phyloP scores from a whole-genome alignment of 805 yeast genomes.

The Saccharomycopsis sp. region DNA sequence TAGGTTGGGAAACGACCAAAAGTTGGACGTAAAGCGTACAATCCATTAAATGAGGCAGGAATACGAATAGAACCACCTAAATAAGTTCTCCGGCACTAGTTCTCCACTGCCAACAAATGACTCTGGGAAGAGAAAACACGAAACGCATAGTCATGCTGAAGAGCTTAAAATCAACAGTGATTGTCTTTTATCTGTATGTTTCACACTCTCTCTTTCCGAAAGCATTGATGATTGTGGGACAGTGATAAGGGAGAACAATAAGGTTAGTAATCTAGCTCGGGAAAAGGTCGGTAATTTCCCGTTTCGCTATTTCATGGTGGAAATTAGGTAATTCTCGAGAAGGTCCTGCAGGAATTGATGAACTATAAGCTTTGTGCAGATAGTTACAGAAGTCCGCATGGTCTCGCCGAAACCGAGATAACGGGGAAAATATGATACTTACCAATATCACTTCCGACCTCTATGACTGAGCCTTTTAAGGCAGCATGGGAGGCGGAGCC shows the following conservation, averaged over 20 bases:
- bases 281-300: neutral
- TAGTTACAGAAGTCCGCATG: neutral
- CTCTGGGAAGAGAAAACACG: no score
- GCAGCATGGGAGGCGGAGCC: conserved; percentile 65
- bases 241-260: neutral
- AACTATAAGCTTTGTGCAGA: no score
- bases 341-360: no score
- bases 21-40: conserved; percentile 56
- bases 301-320: neutral
- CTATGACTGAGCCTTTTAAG: conserved; percentile 53
- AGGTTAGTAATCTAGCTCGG: neutral
- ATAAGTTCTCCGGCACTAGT: neutral
- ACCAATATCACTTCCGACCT: conserved; percentile 57
- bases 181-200: no score
- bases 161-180: no score
- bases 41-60: conserved; percentile 61
- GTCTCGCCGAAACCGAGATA: neutral
- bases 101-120: no score
- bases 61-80: conserved; percentile 60
- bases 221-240: neutral
- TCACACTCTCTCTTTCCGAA: no score
- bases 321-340: neutral
- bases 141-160: no score
- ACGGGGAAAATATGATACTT: neutral
- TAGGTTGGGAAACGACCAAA: conserved; percentile 42